A percentile compares a stretch with the other conserved stretches of the same genome.
phyloP scores from a whole-genome alignment of 371 early-diverging fungal species.

The Mucor piriformis region DNA sequence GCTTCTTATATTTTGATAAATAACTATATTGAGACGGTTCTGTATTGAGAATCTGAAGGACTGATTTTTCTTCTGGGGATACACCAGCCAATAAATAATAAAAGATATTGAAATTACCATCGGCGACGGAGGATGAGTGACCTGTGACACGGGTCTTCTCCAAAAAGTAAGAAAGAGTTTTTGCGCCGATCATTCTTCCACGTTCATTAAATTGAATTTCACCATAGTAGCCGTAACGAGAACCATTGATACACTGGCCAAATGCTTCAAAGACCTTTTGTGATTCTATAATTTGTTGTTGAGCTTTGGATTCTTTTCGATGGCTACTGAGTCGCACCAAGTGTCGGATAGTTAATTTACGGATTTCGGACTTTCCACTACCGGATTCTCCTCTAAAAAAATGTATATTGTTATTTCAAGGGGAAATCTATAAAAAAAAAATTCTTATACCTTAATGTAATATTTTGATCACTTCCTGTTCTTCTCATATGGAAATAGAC shows the following conservation, averaged over 20 bases:
- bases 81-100: conserved; percentile 76
- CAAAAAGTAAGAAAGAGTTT: conserved; percentile 88
- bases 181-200: conserved; percentile 60
- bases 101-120: conserved; percentile 92
- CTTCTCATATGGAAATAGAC: conserved; percentile 79
- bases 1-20: conserved; percentile 24
- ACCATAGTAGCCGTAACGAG: conserved; percentile 84
- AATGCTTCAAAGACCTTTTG: conserved; percentile 81
- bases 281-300: conserved; percentile 71
- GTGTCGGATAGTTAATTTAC: conserved; percentile 65
- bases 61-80: conserved; percentile 43
- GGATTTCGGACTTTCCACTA: conserved; percentile 83
- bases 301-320: conserved; percentile 78
- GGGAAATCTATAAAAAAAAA: not conserved
- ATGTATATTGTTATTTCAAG: conserved; percentile 47
- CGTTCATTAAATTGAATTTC: conserved; percentile 88
- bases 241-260: conserved; percentile 82
- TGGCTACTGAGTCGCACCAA: conserved; percentile 74
- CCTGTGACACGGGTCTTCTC: conserved; percentile 80
- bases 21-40: conserved; percentile 27
- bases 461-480: conserved; percentile 79
- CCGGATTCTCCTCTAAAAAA: conserved; percentile 79
- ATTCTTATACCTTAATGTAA: conserved; percentile 59
- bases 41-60: conserved; percentile 25
- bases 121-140: conserved; percentile 34